phyloP scores from a whole-genome alignment of 2,329 filamentous ascomycete species.

The Venturia effusa region DNA sequence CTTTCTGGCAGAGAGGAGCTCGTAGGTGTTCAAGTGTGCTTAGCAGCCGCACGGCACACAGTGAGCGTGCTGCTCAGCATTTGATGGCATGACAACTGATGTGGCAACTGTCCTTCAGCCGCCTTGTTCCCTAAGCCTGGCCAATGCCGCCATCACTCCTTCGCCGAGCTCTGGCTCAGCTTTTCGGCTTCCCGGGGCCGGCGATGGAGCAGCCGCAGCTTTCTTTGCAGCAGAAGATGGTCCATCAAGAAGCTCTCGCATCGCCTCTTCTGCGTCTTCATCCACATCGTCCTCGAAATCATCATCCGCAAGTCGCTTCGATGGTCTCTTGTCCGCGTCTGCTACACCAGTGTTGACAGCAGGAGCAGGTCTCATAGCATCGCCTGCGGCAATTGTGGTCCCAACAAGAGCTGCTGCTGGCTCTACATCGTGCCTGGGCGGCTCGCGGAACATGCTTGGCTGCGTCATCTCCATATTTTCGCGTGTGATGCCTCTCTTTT shows the following conservation, averaged over 20 bases:
- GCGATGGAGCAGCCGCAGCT: not conserved
- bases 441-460: conserved; percentile 3
- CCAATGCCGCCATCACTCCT: conserved; percentile 48
- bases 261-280: conserved; percentile 11
- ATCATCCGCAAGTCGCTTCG: conserved; percentile 8
- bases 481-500: conserved; percentile 35
- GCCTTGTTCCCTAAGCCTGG: conserved; percentile 34
- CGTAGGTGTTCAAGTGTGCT: too few relatives aligned
- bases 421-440: conserved; percentile 1
- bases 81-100: not conserved
- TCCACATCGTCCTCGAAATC: not conserved
- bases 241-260: conserved; percentile 8
- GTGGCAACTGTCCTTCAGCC: not conserved
- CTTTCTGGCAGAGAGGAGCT: too few relatives aligned
- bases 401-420: not conserved
- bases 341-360: conserved; percentile 10
- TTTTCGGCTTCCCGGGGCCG: conserved; percentile 14
- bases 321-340: conserved; percentile 9
- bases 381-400: not conserved
- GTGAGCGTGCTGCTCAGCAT: not conserved
- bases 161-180: conserved; percentile 37
- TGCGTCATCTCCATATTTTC: conserved; percentile 19
- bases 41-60: not conserved
- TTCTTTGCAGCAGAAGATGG: not conserved
- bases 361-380: not conserved